Base-by-base conservation (phyloP, 2,329 filamentous ascomycete species). In the Trichoderma harzianum region DNA sequence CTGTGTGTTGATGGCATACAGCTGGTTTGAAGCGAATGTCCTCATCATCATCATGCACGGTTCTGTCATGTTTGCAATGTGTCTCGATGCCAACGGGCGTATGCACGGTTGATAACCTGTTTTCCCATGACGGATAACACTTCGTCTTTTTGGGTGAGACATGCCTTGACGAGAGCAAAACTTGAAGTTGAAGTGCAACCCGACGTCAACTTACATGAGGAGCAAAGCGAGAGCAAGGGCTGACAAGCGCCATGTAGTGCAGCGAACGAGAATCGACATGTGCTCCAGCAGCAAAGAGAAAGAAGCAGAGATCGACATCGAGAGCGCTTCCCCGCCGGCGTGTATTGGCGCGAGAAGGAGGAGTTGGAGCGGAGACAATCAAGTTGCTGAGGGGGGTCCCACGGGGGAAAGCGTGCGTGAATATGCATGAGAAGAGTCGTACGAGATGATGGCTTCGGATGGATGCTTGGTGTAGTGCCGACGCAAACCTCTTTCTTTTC, bases 131-230 rank as follows among this genome's bases (percentile, higher is more conserved):
- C n/a, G 26, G 14, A 32, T 7, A 26, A 60, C 34, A 3, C 11
- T 69, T 69, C 30, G 53, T 62, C 67, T 14, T 12, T 5, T 36
- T 32, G n/a, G 16, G 28, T 51, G 6, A 47, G 55, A 47, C 55
- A 69, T 21, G 47, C 30, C 18, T 53, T 21, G 43, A 55, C 21
- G 30, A 26, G 43, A 36, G 5, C 14, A 36, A 30, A 69, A 14
- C 53, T 24, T 69, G 36, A 53, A 51, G n/a, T 62, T 36, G 36
- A 69, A 12, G 36, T 61, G 66, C 18, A 61, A 60, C 26, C 39
- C 57, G 57, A 69, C 57, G 66, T 69, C 66, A 69, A 69, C 66
- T 69, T 53, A 69, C 66, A 69, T 69, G 57, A 62, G 7, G 21
- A 51, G 4, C 5, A 18, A 51, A 24, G 43, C 28, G 55, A 24